Evolutionary conservation across 805 yeast genomes (phyloP), one percentile per base, ranked within the genome.

Genomic region (Pichia gijzeniarum): DNA sequence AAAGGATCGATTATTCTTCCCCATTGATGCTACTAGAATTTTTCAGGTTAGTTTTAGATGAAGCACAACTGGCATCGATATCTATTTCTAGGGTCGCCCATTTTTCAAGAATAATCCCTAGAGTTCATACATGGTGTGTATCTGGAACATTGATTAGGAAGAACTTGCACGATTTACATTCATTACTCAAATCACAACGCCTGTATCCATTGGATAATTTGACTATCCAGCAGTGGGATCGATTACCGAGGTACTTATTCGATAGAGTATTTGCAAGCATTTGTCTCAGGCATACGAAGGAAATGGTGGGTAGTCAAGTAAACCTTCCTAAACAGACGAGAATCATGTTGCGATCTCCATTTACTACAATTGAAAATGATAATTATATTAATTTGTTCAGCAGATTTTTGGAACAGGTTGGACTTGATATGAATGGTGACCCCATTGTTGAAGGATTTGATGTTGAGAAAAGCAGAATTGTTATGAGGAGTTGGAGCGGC

Each of bases 101-200:
- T 46, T 85, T 89, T 46, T 88, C 96, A 0, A 70, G 85, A 2
- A 66, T 85, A 32, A 76, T 93, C 21, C 91, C 96, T 4, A 71
- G 96, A 43, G 76, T 79, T 38, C 97, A 93, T 64, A 80, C 96
- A 0, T 93, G 98, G 98, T 97, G 95, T 14, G 96, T 90, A 0
- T 86, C 96, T 1, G 99, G 99, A 6, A 93, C 99, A 0, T 95
- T 97, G 0, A 82, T 89, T 14, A 79, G 81, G 52, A 76, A 75
- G 50, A 72, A 77, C 34, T 63, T 85, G 35, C 61, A 70, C 28
- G 96, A 91, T 61, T 69, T 90, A 40, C 78, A 75, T 37, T 83
- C 95, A 0, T 71, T 88, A 5, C 59, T 90, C 30, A 73, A 77
- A 13, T 91, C 87, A 56, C 61, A 89, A 48, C 70, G 81, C 50